phyloP scores from a whole-genome alignment of 2,329 filamentous ascomycete genomes.

The Akanthomyces muscarius region DNA sequence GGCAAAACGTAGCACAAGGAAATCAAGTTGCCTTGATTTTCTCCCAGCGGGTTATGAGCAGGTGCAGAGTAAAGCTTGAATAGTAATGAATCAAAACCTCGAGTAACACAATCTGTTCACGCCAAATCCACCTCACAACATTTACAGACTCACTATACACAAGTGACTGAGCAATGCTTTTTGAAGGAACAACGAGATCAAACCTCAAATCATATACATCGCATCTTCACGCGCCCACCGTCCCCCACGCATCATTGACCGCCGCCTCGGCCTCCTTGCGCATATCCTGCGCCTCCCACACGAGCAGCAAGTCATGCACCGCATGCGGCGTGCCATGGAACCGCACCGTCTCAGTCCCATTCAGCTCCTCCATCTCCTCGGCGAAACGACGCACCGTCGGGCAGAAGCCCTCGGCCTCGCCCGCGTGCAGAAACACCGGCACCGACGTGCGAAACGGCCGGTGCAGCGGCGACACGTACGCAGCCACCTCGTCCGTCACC shows the following conservation, averaged over 20 bases:
- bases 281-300: conserved; percentile 4
- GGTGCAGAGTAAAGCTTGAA: too few relatives aligned
- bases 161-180: too few relatives aligned
- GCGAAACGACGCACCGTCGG: not conserved
- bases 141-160: too few relatives aligned
- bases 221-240: not conserved
- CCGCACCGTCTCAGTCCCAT: not conserved
- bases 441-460: conserved; percentile 11
- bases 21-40: not conserved
- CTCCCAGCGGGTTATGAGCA: too few relatives aligned
- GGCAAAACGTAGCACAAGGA: too few relatives aligned
- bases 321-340: conserved; percentile 6
- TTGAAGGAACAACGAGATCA: too few relatives aligned
- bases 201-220: too few relatives aligned
- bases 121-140: too few relatives aligned
- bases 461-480: conserved; percentile 11
- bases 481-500: conserved; percentile 1
- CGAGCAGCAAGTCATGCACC: conserved; percentile 8
- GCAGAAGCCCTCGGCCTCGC: conserved; percentile 15
- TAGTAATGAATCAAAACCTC: too few relatives aligned
- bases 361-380: conserved; percentile 7
- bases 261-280: conserved; percentile 6
- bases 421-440: conserved; percentile 13
- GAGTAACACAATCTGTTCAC: too few relatives aligned
- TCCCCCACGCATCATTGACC: conserved; percentile 1